Base-by-base conservation (phyloP, 805 yeast species). In the Alloascoidea africana region DNA sequence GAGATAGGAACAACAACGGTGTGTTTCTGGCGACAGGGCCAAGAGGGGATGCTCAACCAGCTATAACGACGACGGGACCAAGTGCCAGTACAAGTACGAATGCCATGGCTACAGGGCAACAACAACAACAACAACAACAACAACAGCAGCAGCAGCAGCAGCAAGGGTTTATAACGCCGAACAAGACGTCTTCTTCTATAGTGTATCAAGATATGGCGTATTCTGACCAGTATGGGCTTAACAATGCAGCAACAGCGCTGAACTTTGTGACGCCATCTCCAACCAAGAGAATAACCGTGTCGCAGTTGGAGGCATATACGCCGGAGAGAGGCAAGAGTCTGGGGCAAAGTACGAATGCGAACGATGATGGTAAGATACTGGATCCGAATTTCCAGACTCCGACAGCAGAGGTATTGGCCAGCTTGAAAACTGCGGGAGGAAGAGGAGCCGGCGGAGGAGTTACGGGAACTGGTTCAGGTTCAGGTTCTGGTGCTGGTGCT, bases 241-340 rank as follows among this genome's bases (percentile, higher is more conserved):
- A 38, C 3, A 36, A 17, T 40, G 11, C 36, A 23, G 18, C 40
- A 36, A 3, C 37, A 23, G 18, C 41, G 38, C 27, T 35, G 39
- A 16, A 27, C 33, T 14, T 32, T 36, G 16, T 37, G 18, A 16
- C 36, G 15, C 27, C 39, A 6, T 14, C 39, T 37, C 68, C 69
- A 11, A 52, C 59, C 1, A 66, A 66, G 41, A 60, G 68, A 4
- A 62, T 65, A 18, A 69, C 75, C n/a, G n/a, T n/a, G n/a, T n/a
- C n/a, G n/a, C 55, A 53, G 40, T 52, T 70, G 44, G 81, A 74
- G 46, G 76, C 79, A 3, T 71, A 70, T 45, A 74, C 83, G 0
- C 81, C 81, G 2, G 81, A 73, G 43, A 52, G 81, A 30, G 77
- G 77, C 6, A 42, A 52, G 5, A 46, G 11, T 39, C 49, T 42